Percentiles rank a stretch among this genome's conserved stretches.
Evolutionary conservation across 179 eudicot genomes (phyloP).

Genomic region (Spergularia azorica): DNA sequence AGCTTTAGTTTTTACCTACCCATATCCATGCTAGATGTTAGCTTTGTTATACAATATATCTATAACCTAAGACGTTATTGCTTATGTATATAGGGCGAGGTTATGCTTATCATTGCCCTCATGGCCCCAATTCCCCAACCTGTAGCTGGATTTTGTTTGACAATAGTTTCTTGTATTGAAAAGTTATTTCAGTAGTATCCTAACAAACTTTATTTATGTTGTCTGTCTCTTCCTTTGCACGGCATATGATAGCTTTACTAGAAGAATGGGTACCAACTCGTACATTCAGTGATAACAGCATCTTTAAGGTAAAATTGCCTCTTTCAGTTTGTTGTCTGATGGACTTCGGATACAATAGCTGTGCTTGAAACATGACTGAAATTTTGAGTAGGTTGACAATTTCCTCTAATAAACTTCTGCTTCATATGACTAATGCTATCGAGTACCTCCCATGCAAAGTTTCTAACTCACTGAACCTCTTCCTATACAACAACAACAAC

Average conservation of each 20-base stretch:
- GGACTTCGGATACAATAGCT: not conserved
- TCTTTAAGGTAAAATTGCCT: conserved; percentile 49
- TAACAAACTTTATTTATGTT: not conserved
- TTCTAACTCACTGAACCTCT: not conserved
- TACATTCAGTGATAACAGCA: conserved; percentile 61
- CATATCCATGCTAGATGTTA: not conserved
- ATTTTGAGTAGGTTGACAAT: not conserved
- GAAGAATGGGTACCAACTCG: conserved; percentile 98
- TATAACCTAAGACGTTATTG: not conserved
- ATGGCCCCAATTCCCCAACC: not conserved
- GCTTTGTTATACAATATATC: not conserved
- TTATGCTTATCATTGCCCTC: not conserved
- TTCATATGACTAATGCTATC: not conserved
- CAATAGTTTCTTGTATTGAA: not conserved
- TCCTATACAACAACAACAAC: no score
- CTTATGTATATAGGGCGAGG: not conserved
- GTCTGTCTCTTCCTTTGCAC: conserved; percentile 1
- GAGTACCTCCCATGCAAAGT: not conserved
- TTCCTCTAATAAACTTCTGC: not conserved
- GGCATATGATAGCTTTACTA: conserved; percentile 64
- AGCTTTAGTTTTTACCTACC: not conserved
- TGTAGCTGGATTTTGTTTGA: not conserved
- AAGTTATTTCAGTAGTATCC: not conserved
- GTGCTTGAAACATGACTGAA: conserved; percentile 10
- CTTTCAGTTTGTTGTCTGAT: not conserved